A percentile compares a stretch with the other conserved stretches of the same genome.
Evolutionary conservation across 345 rosid species (phyloP).

Genomic region (Lumnitzera racemosa): DNA sequence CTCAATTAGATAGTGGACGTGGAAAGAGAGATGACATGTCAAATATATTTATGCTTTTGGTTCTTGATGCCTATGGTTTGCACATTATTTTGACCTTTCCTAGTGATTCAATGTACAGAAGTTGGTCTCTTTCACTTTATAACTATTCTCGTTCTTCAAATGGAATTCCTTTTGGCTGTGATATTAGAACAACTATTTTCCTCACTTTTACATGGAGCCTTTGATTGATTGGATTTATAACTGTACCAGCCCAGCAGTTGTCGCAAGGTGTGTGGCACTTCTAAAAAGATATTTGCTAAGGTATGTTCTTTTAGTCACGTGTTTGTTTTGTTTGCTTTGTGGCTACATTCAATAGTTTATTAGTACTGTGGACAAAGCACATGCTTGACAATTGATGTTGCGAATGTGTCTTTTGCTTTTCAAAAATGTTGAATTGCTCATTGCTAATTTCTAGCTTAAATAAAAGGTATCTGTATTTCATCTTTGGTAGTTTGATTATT

Average conservation of each 20-base stretch:
- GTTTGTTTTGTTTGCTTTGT: not conserved
- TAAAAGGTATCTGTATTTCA: no score
- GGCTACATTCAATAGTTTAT: not conserved
- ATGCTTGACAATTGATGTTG: not conserved
- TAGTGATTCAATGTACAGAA: not conserved
- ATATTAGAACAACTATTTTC: not conserved
- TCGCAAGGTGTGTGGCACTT: slow-evolving; percentile 88
- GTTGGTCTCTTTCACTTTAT: no score
- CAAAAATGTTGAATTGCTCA: no score
- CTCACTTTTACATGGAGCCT: not conserved
- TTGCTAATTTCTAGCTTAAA: no score
- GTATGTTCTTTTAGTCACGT: slow-evolving; percentile 29
- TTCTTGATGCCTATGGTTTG: not conserved
- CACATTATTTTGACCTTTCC: not conserved
- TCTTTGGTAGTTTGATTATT: no score
- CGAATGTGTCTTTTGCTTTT: not conserved
- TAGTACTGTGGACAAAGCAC: not conserved
- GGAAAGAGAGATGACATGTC: no score
- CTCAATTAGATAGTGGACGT: no score
- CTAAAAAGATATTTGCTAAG: slow-evolving; percentile 82
- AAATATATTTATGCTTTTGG: no score
- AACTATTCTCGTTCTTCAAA: no score
- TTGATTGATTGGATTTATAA: slow-evolving; percentile 17
- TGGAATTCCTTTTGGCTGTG: not conserved
- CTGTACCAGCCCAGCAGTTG: slow-evolving; percentile 87